phyloP scores from a whole-genome alignment of 352 stramenopile genomes.

The Phytophthora sojae region DNA sequence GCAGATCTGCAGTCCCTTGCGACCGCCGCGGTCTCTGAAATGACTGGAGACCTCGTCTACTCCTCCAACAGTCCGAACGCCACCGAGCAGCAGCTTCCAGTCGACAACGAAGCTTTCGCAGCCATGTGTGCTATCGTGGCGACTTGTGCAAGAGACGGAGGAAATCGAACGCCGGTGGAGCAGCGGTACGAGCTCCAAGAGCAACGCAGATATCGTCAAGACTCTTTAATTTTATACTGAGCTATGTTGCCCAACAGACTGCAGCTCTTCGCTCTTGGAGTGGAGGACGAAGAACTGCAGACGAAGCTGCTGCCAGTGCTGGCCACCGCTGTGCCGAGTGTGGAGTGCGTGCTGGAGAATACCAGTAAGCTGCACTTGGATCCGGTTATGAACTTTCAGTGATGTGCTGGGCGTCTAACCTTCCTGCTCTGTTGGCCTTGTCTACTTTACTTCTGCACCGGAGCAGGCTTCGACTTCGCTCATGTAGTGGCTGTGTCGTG shows the following conservation, averaged over 20 bases:
- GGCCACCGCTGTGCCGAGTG: slow-evolving; percentile 15
- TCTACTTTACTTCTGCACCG: neutral
- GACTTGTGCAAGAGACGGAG: slow-evolving; percentile 29
- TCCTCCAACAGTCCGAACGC: slow-evolving; percentile 1
- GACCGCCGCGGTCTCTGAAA: slow-evolving; percentile 26
- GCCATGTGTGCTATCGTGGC: slow-evolving; percentile 43
- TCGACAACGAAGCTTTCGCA: slow-evolving; percentile 27
- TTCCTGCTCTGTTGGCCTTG: neutral
- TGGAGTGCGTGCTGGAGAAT: slow-evolving; percentile 44
- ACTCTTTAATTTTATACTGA: slow-evolving; percentile 23
- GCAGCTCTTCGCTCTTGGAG: slow-evolving; percentile 37
- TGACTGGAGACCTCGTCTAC: slow-evolving; percentile 16
- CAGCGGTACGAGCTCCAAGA: slow-evolving; percentile 25
- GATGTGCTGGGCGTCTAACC: too few species aligned
- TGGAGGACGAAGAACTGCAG: slow-evolving; percentile 41
- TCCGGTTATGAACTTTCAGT: neutral
- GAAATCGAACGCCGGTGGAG: slow-evolving; percentile 8
- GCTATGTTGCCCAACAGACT: slow-evolving; percentile 19
- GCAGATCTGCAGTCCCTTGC: slow-evolving; percentile 35
- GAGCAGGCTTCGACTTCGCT: slow-evolving; percentile 74
- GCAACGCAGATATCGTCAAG: neutral
- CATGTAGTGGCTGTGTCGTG: slow-evolving; percentile 77
- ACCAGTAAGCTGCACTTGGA: slow-evolving; percentile 31
- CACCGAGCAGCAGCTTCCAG: neutral
- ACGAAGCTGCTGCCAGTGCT: slow-evolving; percentile 35